Percentiles rank a stretch among this genome's conserved stretches.
phyloP scores from a whole-genome alignment of 2,329 filamentous ascomycete species.

The Beauveria rudraprayagi region DNA sequence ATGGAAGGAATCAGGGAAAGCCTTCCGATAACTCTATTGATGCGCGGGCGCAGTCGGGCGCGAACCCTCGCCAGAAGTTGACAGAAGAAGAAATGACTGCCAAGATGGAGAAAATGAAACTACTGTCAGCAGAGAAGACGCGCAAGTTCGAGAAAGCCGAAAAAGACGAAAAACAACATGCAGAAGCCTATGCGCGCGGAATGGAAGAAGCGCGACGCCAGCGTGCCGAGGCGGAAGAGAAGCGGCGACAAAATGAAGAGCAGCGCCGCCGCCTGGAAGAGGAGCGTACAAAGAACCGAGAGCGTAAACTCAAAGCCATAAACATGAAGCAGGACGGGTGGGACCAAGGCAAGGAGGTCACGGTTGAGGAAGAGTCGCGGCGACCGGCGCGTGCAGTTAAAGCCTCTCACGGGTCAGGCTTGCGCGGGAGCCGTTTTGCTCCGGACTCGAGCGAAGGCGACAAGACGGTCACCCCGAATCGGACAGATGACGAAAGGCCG shows the following conservation, averaged over 20 bases:
- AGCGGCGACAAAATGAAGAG: slow-evolving; percentile 42
- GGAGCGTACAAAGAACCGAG: slow-evolving; percentile 51
- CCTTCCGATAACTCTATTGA: slow-evolving; percentile 26
- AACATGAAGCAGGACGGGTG: slow-evolving; percentile 45
- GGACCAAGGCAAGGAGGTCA: slow-evolving; percentile 49
- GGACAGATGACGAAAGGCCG: slow-evolving; percentile 18
- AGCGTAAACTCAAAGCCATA: slow-evolving; percentile 53
- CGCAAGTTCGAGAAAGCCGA: slow-evolving; percentile 52
- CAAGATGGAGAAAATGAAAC: slow-evolving; percentile 55
- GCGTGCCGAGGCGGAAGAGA: slow-evolving; percentile 44
- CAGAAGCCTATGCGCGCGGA: slow-evolving; percentile 44
- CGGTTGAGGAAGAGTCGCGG: slow-evolving; percentile 32
- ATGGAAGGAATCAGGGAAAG: background rate
- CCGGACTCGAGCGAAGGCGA: slow-evolving; percentile 27
- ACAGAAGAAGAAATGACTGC: slow-evolving; percentile 50
- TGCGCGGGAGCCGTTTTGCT: slow-evolving; percentile 37
- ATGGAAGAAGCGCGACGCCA: slow-evolving; percentile 48
- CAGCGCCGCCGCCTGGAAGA: slow-evolving; percentile 46
- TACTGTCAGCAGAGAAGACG: slow-evolving; percentile 49
- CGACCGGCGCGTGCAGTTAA: slow-evolving; percentile 34
- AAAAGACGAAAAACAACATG: slow-evolving; percentile 48
- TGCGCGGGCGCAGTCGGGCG: slow-evolving; percentile 43
- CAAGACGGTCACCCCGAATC: slow-evolving; percentile 26
- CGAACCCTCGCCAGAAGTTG: slow-evolving; percentile 52
- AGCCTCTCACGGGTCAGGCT: slow-evolving; percentile 27